Evolutionary conservation across 2,329 filamentous ascomycete species (phyloP).

Genomic region (Phyllosticta citriasiana): DNA sequence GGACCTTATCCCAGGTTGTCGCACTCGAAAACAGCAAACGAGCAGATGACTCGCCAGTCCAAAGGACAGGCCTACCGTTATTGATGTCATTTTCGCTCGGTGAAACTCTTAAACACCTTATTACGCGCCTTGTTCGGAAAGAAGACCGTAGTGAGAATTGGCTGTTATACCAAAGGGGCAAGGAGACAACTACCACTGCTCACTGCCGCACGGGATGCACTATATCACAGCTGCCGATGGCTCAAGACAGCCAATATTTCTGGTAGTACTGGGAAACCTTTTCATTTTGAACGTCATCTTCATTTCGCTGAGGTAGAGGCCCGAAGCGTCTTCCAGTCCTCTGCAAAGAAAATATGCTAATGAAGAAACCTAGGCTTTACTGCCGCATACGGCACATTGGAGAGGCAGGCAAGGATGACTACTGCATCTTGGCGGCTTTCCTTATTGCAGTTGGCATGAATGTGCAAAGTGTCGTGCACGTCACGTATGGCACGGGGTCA

Average conservation of each 20-base stretch:
- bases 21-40: neutral
- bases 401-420: constrained; percentile 15
- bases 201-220: constrained; percentile 4
- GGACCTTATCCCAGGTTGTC: neutral
- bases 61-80: neutral
- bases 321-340: too few relatives aligned
- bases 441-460: constrained; percentile 10
- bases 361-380: constrained; percentile 2
- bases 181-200: neutral
- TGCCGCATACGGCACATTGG: constrained; percentile 12
- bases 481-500: constrained; percentile 14
- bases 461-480: constrained; percentile 11
- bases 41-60: neutral
- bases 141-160: neutral
- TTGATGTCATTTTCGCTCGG: neutral
- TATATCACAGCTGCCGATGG: constrained; percentile 14
- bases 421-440: constrained; percentile 14
- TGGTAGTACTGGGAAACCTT: constrained; percentile 13
- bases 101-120: neutral
- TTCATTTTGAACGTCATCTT: constrained; percentile 12
- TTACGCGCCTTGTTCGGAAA: neutral
- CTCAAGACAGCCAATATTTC: constrained; percentile 16
- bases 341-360: neutral
- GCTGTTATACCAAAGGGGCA: neutral
- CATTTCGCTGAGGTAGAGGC: constrained; percentile 10